These are phyloP conservation scores for Cladorrhinum samala DNA, from an alignment of 495 filamentous ascomycete genomes.

Conservation along the genomic window DNA sequence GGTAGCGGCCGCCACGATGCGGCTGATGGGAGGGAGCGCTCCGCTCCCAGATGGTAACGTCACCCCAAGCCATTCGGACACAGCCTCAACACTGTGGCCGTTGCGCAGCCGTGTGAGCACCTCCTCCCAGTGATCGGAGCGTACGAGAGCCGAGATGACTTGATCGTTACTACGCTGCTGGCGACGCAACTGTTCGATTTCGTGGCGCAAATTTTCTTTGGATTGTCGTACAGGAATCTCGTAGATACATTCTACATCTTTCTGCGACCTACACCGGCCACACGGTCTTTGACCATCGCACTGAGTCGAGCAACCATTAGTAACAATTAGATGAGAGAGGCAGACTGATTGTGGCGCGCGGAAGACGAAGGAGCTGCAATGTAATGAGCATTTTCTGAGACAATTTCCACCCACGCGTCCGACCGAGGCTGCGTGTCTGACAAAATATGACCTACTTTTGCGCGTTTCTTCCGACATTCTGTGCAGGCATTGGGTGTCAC, in stretches of 20 bases:
- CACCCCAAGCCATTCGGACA: conserved; percentile 42
- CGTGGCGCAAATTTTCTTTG: conserved; percentile 47
- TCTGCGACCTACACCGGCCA: conserved; percentile 42
- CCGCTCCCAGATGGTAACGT: conserved; percentile 14
- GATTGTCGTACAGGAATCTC: conserved; percentile 49
- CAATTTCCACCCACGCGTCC: no score
- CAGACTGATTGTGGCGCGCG: no score
- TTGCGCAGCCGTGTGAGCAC: conserved; percentile 41
- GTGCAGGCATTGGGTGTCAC: conserved; percentile 53
- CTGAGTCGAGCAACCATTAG: conserved; percentile 16
- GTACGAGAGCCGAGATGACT: conserved; percentile 40
- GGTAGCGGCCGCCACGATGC: conserved; percentile 3
- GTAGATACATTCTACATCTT: conserved; percentile 46
- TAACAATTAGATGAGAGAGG: neutral
- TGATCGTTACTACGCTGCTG: conserved; percentile 41
- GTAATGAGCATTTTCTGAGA: no score
- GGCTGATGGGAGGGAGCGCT: conserved; percentile 12
- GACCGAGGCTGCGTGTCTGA: no score
- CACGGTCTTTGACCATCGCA: conserved; percentile 51
- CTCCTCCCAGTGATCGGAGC: conserved; percentile 40
- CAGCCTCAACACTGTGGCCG: conserved; percentile 43
- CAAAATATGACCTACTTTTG: conserved; percentile 39
- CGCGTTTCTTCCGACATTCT: conserved; percentile 53
- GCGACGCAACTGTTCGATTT: conserved; percentile 45
- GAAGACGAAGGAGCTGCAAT: no score